phyloP scores from a whole-genome alignment of 2,329 filamentous ascomycete genomes.

The Arthrobotrys pseudoclavata region DNA sequence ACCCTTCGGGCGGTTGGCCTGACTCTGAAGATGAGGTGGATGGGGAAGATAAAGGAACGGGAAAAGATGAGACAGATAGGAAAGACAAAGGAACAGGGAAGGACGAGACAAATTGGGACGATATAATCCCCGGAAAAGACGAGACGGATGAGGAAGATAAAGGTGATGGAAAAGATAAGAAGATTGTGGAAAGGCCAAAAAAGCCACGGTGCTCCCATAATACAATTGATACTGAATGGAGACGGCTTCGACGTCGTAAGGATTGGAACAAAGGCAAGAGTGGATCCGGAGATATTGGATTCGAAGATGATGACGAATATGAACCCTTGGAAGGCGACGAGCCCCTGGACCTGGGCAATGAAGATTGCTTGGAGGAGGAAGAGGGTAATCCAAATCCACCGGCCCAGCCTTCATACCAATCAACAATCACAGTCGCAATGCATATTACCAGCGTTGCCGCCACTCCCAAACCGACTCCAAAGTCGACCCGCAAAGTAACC shows the following conservation, averaged over 20 bases:
- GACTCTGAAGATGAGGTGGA: not conserved
- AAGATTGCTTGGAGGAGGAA: not conserved
- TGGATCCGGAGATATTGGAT: not conserved
- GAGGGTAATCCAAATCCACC: not conserved
- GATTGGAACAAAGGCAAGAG: no score
- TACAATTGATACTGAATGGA: not conserved
- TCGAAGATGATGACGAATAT: not conserved
- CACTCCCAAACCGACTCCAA: conserved; percentile 1
- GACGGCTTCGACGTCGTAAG: not conserved
- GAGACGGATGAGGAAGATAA: not conserved
- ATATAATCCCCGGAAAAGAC: not conserved
- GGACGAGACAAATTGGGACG: not conserved
- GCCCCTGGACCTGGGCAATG: not conserved
- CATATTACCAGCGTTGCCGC: not conserved
- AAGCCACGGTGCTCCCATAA: not conserved
- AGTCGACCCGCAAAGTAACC: not conserved
- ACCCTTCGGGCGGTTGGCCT: not conserved
- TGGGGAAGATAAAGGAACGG: not conserved
- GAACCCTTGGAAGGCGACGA: no score
- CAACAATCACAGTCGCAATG: conserved; percentile 1
- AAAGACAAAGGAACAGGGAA: not conserved
- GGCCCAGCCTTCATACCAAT: not conserved
- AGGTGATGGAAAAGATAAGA: not conserved
- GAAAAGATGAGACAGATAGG: not conserved
- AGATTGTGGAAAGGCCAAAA: not conserved